Percentiles rank a stretch among this genome's conserved stretches.
phyloP scores from a whole-genome alignment of 2,329 filamentous ascomycete genomes.

The Myriosclerotinia duriaeana region DNA sequence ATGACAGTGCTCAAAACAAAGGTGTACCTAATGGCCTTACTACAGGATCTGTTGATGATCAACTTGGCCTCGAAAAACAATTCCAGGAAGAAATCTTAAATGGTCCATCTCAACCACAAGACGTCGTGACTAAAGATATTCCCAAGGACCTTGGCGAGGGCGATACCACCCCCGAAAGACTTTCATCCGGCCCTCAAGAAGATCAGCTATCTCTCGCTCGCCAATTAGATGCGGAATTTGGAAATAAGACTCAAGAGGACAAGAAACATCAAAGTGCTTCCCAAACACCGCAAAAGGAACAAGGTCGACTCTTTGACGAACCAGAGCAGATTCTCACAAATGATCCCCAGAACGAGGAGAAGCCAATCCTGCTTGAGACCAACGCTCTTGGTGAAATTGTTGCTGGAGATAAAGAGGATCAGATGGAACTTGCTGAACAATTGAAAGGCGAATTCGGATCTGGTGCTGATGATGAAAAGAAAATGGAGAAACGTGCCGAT shows the following conservation, averaged over 20 bases:
- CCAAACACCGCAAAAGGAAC: constrained; percentile 10
- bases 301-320: neutral
- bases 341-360: constrained; percentile 17
- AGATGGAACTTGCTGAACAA: constrained; percentile 36
- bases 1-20: constrained; percentile 18
- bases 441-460: constrained; percentile 37
- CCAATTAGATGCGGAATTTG: constrained; percentile 35
- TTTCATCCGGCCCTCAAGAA: constrained; percentile 22
- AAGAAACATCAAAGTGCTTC: constrained; percentile 27
- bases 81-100: constrained; percentile 33
- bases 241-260: constrained; percentile 29
- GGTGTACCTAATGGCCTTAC: constrained; percentile 30
- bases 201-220: constrained; percentile 26
- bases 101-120: constrained; percentile 4
- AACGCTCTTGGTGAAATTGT: constrained; percentile 27
- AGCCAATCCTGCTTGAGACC: constrained; percentile 11
- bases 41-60: constrained; percentile 35
- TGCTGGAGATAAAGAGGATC: constrained; percentile 34
- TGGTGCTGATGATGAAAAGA: constrained; percentile 44
- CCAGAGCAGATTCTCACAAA: neutral
- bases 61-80: constrained; percentile 36
- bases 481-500: constrained; percentile 33
- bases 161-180: constrained; percentile 14
- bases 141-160: constrained; percentile 17
- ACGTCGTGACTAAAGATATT: constrained; percentile 7